phyloP scores from a whole-genome alignment of 2,329 filamentous ascomycete species.

The Fusarium zealandicum region DNA sequence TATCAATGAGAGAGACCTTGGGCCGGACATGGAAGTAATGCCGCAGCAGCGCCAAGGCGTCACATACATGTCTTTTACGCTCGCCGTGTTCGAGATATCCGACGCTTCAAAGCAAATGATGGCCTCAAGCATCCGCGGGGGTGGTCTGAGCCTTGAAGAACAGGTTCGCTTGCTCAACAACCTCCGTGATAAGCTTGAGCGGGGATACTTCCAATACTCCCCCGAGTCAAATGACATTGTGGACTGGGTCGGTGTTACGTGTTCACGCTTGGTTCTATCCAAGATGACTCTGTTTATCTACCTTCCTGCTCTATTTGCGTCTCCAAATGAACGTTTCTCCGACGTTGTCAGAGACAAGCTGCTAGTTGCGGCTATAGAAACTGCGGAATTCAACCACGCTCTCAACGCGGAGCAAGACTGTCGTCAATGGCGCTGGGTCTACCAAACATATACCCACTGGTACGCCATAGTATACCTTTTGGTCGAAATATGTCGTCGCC shows the following conservation, averaged over 20 bases:
- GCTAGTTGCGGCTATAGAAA: conserved; percentile 59
- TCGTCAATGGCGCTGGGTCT: conserved; percentile 64
- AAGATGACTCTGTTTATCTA: conserved; percentile 64
- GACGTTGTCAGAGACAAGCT: conserved; percentile 53
- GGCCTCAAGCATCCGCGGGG: conserved; percentile 40
- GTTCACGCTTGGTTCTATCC: conserved; percentile 57
- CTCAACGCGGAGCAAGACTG: conserved; percentile 59
- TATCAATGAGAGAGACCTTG: conserved; percentile 62
- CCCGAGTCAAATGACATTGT: conserved; percentile 42
- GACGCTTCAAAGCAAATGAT: conserved; percentile 50
- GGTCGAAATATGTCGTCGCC: conserved; percentile 56
- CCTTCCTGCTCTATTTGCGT: conserved; percentile 57
- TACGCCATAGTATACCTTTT: conserved; percentile 64
- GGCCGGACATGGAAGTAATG: conserved; percentile 54
- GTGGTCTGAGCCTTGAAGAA: conserved; percentile 46
- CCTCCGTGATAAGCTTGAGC: conserved; percentile 53
- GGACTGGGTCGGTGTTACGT: conserved; percentile 49
- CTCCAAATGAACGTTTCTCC: conserved; percentile 47
- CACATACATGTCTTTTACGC: conserved; percentile 59
- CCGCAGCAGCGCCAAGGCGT: conserved; percentile 58
- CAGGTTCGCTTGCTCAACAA: conserved; percentile 54
- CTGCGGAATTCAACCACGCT: conserved; percentile 63
- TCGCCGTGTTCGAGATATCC: conserved; percentile 49
- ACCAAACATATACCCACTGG: conserved; percentile 67
- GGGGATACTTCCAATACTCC: conserved; percentile 52